Evolutionary conservation across 1,284 basidiomycete species (phyloP).

Genomic region (Ceratobasidium sp.): DNA sequence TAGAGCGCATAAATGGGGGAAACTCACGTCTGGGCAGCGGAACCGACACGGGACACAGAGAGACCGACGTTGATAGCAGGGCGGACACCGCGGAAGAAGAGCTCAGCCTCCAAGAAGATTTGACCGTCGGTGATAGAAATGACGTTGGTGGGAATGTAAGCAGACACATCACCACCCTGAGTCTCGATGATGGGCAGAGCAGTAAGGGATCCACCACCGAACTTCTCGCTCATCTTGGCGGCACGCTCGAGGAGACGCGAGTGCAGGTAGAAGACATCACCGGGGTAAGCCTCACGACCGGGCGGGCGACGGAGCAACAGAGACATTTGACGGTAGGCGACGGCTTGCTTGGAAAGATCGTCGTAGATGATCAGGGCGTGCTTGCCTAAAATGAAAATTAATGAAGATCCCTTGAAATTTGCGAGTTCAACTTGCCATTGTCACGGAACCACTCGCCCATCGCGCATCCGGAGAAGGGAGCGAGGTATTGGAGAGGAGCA

Average conservation of each 20-base stretch:
- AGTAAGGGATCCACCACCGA: constrained; percentile 97
- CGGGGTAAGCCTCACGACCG: constrained; percentile 99
- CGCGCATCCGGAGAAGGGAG: constrained; percentile 99
- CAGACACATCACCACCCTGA: constrained; percentile 99
- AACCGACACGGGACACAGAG: constrained; percentile 99
- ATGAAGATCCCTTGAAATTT: neutral
- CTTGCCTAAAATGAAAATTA: constrained; percentile 58
- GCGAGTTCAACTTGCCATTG: constrained; percentile 84
- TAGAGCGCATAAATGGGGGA: neutral
- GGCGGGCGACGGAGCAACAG: constrained; percentile 99
- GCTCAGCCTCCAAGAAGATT: constrained; percentile 99
- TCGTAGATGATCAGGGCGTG: constrained; percentile 98
- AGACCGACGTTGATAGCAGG: constrained; percentile 99
- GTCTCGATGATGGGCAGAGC: constrained; percentile 99
- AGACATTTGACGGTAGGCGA: constrained; percentile 99
- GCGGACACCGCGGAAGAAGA: constrained; percentile 99
- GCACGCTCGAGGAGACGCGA: constrained; percentile 99
- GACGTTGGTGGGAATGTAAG: constrained; percentile 87
- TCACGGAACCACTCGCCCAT: constrained; percentile 99
- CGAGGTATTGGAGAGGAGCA: constrained; percentile 98
- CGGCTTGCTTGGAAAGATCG: constrained; percentile 99
- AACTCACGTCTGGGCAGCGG: constrained; percentile 95
- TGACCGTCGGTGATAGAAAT: constrained; percentile 99
- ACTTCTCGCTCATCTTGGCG: constrained; percentile 99
- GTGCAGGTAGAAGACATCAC: constrained; percentile 99